Conservation (phyloP, 768 basidiomycete genomes). For the Lactarius vividus region DNA sequence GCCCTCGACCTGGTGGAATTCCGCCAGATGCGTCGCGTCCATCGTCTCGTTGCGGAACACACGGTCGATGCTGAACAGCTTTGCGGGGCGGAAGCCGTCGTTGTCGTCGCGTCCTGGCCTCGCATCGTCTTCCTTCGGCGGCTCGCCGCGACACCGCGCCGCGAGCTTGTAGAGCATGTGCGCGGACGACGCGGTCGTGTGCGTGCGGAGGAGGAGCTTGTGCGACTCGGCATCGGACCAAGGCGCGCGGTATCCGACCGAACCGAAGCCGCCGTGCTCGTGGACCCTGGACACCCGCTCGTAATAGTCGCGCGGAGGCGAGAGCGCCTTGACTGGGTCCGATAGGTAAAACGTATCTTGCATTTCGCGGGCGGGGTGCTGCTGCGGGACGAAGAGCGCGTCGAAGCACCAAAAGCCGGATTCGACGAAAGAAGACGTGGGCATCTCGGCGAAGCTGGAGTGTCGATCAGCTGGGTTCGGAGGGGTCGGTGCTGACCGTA, state of each 20-base stretch:
- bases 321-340: constrained; percentile 74
- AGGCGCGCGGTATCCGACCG: constrained; percentile 94
- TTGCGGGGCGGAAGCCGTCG: constrained; percentile 87
- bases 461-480: constrained; percentile 2
- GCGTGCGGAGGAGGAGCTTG: constrained; percentile 91
- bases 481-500: constrained; percentile 30
- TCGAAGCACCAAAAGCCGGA: constrained; percentile 99
- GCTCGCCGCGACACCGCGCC: constrained; percentile 70
- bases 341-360: constrained; percentile 99
- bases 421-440: constrained; percentile 92
- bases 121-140: constrained; percentile 41
- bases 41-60: constrained; percentile 99
- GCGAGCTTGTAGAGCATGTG: constrained; percentile 94
- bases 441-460: constrained; percentile 95
- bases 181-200: constrained; percentile 93
- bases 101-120: constrained; percentile 43
- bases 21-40: constrained; percentile 97
- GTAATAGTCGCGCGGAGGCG: constrained; percentile 82
- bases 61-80: constrained; percentile 95
- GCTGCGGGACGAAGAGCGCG: constrained; percentile 95
- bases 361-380: constrained; percentile 95
- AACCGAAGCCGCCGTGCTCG: constrained; percentile 84
- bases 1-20: constrained; percentile 99
- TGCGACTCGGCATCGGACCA: constrained; percentile 92
- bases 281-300: constrained; percentile 80